Conservation (phyloP, 257 asterid genomes). For the Przewalskia tangutica region DNA sequence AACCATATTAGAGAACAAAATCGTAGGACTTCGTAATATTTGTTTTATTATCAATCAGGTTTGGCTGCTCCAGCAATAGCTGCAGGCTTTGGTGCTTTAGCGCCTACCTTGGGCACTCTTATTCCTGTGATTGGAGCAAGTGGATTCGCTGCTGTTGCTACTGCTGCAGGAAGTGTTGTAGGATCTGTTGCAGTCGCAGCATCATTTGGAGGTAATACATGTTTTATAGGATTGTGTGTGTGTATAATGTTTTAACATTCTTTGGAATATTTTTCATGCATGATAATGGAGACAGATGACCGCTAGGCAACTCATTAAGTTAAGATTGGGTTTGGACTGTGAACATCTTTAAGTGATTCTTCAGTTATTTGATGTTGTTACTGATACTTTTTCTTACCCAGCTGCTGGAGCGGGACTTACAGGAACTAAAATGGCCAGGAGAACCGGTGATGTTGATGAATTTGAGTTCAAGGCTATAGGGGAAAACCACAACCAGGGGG, state of each 20-base stretch:
- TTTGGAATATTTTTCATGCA: not conserved
- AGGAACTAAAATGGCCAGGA: conserved; percentile 86
- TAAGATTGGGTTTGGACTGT: not conserved
- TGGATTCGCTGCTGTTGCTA: conserved; percentile 92
- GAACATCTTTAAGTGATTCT: not conserved
- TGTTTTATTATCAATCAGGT: conserved; percentile 20
- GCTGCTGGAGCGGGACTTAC: conserved; percentile 99
- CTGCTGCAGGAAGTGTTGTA: conserved; percentile 92
- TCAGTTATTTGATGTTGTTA: not conserved
- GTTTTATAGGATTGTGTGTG: not conserved
- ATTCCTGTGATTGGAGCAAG: conserved; percentile 90
- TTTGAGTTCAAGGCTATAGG: conserved; percentile 86
- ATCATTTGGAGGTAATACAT: conserved; percentile 71
- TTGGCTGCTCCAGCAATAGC: conserved; percentile 99
- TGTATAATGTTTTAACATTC: not conserved
- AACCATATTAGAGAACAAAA: not conserved
- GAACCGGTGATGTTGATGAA: conserved; percentile 89
- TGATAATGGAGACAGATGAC: not conserved
- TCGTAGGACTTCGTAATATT: not conserved
- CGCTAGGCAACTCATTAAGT: not conserved
- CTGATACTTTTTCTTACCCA: conserved; percentile 18
- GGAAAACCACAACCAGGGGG: conserved; percentile 93
- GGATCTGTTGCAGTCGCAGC: conserved; percentile 99
- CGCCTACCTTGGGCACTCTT: conserved; percentile 80
- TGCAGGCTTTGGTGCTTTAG: conserved; percentile 89